These are phyloP conservation scores for Gautieria morchelliformis DNA, from an alignment of 768 basidiomycete genomes.

Conservation along the genomic window DNA sequence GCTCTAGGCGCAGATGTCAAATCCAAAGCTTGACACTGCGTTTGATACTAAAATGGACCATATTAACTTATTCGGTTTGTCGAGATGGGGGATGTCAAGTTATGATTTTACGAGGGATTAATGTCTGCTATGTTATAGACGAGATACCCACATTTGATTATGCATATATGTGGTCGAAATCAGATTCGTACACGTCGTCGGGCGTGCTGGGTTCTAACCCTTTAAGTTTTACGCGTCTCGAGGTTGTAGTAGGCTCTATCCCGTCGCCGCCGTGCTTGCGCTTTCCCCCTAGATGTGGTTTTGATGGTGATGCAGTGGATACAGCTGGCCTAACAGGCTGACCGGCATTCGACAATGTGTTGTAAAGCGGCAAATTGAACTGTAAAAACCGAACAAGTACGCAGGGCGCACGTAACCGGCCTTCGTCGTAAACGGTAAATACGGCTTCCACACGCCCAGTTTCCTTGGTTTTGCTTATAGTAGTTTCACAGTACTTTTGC, in stretches of 20 bases:
- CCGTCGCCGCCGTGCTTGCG: background rate
- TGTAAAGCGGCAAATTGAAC: background rate
- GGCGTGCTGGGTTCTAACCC: background rate
- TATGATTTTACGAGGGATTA: too few species aligned
- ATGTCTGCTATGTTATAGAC: too few species aligned
- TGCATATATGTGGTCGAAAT: too few species aligned
- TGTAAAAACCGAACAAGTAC: constrained; percentile 16
- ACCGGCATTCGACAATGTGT: background rate
- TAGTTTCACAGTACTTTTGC: constrained; percentile 27
- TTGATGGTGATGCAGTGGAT: background rate
- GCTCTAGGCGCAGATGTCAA: constrained; percentile 27
- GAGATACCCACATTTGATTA: too few species aligned
- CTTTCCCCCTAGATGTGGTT: background rate
- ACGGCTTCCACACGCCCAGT: constrained; percentile 25
- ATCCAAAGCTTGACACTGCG: background rate
- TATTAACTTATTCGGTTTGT: too few species aligned
- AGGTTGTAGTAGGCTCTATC: background rate
- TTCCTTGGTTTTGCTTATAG: constrained; percentile 31
- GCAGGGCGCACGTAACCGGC: constrained; percentile 36
- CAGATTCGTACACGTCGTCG: background rate
- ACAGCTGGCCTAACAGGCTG: background rate
- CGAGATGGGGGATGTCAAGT: too few species aligned
- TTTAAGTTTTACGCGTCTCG: background rate
- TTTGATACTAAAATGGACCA: too few species aligned
- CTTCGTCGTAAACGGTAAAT: constrained; percentile 34